Conservation (phyloP, 2,329 filamentous ascomycete genomes). For the Aspergillus vadensis region DNA sequence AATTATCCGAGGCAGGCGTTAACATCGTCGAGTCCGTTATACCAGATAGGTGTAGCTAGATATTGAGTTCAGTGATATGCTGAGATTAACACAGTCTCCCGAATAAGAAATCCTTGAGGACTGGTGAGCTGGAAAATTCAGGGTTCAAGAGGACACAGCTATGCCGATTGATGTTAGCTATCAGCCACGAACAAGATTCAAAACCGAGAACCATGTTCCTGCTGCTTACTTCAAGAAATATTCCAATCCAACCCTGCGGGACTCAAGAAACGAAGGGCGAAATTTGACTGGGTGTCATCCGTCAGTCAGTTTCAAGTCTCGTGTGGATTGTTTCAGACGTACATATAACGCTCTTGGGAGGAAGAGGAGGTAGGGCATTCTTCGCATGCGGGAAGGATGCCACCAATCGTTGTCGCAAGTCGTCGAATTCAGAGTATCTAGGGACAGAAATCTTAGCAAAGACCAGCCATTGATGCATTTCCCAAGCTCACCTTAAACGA, state of each 20-base stretch:
- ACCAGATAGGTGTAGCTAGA: neutral
- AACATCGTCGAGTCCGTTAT: conserved; percentile 12
- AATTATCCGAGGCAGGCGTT: conserved; percentile 5
- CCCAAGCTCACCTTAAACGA: conserved; percentile 55
- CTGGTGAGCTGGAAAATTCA: conserved; percentile 87
- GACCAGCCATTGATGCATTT: neutral
- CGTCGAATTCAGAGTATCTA: conserved; percentile 91
- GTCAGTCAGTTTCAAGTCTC: conserved; percentile 12
- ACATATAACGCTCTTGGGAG: conserved; percentile 87
- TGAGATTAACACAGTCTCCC: conserved; percentile 31
- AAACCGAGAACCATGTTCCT: neutral
- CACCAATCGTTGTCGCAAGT: conserved; percentile 71
- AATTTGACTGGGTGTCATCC: conserved; percentile 60
- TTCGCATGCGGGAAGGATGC: conserved; percentile 81
- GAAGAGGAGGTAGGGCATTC: conserved; percentile 83
- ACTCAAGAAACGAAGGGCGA: conserved; percentile 80
- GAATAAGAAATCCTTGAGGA: conserved; percentile 89
- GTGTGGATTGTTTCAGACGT: conserved; percentile 43
- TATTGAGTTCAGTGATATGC: neutral
- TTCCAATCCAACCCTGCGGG: conserved; percentile 75
- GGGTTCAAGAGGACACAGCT: conserved; percentile 91
- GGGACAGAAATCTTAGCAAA: conserved; percentile 21
- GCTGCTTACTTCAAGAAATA: conserved; percentile 86
- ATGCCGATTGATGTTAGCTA: conserved; percentile 5
- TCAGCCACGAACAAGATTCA: conserved; percentile 14